phyloP scores from a whole-genome alignment of 345 rosid species.

The Excoecaria cochinchinensis region DNA sequence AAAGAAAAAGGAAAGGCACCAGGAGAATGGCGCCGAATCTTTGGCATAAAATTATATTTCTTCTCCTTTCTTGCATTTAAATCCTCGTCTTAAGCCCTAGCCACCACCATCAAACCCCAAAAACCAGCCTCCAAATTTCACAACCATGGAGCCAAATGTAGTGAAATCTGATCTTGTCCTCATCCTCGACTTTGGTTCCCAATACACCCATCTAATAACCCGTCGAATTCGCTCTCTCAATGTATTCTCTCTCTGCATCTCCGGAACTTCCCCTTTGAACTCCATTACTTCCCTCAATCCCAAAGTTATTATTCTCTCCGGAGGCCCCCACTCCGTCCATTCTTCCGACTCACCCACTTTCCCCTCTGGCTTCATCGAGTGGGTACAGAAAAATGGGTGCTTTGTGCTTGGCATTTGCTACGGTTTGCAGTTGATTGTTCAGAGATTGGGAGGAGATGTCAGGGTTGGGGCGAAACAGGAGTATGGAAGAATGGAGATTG shows the following conservation, averaged over 20 bases:
- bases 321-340: slow-evolving; percentile 96
- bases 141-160: slow-evolving; percentile 24
- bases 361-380: slow-evolving; percentile 67
- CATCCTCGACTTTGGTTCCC: slow-evolving; percentile 92
- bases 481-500: slow-evolving; percentile 96
- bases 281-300: slow-evolving; percentile 62
- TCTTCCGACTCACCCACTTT: slow-evolving; percentile 63
- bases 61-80: neutral
- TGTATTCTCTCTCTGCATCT: slow-evolving; percentile 79
- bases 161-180: slow-evolving; percentile 67
- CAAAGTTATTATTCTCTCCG: slow-evolving; percentile 81
- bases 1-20: neutral
- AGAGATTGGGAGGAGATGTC: slow-evolving; percentile 78
- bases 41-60: too few relatives aligned
- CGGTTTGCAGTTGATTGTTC: slow-evolving; percentile 83
- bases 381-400: slow-evolving; percentile 60
- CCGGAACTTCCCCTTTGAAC: slow-evolving; percentile 74
- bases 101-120: neutral
- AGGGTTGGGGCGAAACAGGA: slow-evolving; percentile 76
- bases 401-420: slow-evolving; percentile 81
- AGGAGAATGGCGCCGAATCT: slow-evolving; percentile 1
- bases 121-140: neutral
- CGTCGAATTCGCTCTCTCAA: slow-evolving; percentile 88
- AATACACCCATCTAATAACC: slow-evolving; percentile 89
- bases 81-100: neutral